phyloP scores from a whole-genome alignment of 331 rosid species.

The Acacia concinna region DNA sequence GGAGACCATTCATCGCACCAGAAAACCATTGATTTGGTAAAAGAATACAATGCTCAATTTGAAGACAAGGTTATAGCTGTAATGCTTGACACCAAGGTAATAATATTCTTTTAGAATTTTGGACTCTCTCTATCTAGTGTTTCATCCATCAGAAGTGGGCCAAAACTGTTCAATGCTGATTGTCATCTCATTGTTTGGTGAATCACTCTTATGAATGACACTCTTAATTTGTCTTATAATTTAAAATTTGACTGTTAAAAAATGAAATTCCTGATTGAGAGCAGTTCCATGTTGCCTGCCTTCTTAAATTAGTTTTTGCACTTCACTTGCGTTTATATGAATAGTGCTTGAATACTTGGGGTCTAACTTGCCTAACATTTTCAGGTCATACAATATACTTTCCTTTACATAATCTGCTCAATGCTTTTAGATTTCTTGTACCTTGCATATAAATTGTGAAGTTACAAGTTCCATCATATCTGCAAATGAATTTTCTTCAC shows the following conservation, averaged over 20 bases:
- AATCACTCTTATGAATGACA: not conserved
- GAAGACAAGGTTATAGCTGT: slow-evolving; percentile 75
- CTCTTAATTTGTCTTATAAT: not conserved
- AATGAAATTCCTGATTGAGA: not conserved
- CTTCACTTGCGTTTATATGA: not conserved
- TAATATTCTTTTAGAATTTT: not conserved
- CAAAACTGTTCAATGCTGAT: not conserved
- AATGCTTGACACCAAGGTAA: slow-evolving; percentile 97
- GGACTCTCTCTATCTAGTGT: not conserved
- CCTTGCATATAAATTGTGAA: slow-evolving; percentile 7
- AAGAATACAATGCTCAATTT: slow-evolving; percentile 78
- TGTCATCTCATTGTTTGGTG: not conserved
- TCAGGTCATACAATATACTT: not conserved
- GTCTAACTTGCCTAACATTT: not conserved
- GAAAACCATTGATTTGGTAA: slow-evolving; percentile 77
- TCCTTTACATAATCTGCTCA: not conserved
- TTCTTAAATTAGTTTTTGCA: not conserved
- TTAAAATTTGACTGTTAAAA: not conserved
- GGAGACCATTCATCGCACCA: slow-evolving; percentile 90
- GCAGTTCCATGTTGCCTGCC: not conserved
- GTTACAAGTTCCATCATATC: not conserved
- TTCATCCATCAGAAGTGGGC: slow-evolving; percentile 4
- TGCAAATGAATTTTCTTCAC: slow-evolving; percentile 36
- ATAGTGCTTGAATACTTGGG: not conserved
- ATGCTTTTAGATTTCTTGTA: not conserved